These are phyloP conservation scores for Peribolospora baueri DNA, from an alignment of 768 basidiomycete species.

Conservation along the genomic window DNA sequence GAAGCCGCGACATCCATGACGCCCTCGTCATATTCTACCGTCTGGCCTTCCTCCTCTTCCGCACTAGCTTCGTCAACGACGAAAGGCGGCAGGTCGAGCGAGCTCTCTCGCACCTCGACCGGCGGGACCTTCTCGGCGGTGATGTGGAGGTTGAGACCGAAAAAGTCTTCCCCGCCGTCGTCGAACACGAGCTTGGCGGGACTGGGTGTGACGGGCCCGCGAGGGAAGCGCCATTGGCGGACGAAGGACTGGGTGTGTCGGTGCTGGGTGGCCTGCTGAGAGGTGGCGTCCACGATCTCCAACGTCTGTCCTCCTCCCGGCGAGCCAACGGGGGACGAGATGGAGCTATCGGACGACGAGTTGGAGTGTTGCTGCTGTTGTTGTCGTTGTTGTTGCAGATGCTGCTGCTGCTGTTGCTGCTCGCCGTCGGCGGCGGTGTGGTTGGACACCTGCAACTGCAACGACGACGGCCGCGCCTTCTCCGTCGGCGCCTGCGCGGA, in stretches of 20 bases:
- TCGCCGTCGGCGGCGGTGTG: no score
- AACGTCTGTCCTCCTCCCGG: no score
- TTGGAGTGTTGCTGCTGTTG: no score
- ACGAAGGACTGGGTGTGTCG: constrained; percentile 9
- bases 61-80: neutral
- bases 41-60: neutral
- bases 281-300: no score
- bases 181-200: constrained; percentile 9
- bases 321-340: no score
- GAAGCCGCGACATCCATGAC: neutral
- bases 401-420: no score
- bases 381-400: no score
- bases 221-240: constrained; percentile 10
- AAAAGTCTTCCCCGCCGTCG: constrained; percentile 1
- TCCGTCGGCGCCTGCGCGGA: constrained; percentile 6
- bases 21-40: neutral
- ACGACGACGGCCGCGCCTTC: neutral
- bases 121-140: constrained; percentile 1
- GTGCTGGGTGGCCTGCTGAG: neutral
- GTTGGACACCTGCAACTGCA: no score
- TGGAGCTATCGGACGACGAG: no score
- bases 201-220: constrained; percentile 5
- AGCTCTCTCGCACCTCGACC: neutral
- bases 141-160: neutral
- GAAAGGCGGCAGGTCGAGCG: constrained; percentile 7